Base-by-base conservation (phyloP, 2,329 filamentous ascomycete genomes). In the Xylaria sp. region DNA sequence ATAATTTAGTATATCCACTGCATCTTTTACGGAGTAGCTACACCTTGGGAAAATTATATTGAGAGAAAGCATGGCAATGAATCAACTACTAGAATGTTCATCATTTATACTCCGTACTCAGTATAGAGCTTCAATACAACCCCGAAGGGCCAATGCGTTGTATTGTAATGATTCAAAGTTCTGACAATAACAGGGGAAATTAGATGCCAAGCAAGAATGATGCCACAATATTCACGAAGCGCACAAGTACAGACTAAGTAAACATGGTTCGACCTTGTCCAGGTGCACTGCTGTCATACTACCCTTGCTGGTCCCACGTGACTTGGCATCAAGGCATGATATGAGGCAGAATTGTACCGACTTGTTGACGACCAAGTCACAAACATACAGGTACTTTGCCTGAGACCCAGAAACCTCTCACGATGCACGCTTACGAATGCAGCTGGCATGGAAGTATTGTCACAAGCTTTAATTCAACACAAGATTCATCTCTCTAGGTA, bases 401-500 rank as follows among this genome's bases (percentile, higher is more conserved):
- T 46, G 4, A 25, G 23, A 6, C 12, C 1, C 6, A 18, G 23
- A 8, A 30, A 10, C 6, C 15, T 36, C 28, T 36, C 18, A 36
- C 18, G 36, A 7, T 15, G 10, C 15, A 36, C n/a, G 7, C 13
- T 55, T 34, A 10, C 13, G 7, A 30, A 55, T 36, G 32, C 18
- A 53, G 7, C 10, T 18, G 15, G 30, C 20, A 36, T 30, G 12
- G 23, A 20, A 25, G 18, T 30, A 45, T 18, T 18, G 32, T n/a
- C 4, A 45, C 55, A 43, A 45, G 23, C 23, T 45, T 45, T 25
- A 1, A 45, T 45, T 45, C 23, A 25, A 32, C 25, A 6, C 10
- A 60, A 39, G 8, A 50, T 58, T 12, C 20, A 62, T 55, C 23
- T 56, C 20, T 39, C 50, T 32, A 39, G 18, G 32, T 58, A 58